Conservation (phyloP, 768 basidiomycete genomes). For the Suillus subalutaceus region DNA sequence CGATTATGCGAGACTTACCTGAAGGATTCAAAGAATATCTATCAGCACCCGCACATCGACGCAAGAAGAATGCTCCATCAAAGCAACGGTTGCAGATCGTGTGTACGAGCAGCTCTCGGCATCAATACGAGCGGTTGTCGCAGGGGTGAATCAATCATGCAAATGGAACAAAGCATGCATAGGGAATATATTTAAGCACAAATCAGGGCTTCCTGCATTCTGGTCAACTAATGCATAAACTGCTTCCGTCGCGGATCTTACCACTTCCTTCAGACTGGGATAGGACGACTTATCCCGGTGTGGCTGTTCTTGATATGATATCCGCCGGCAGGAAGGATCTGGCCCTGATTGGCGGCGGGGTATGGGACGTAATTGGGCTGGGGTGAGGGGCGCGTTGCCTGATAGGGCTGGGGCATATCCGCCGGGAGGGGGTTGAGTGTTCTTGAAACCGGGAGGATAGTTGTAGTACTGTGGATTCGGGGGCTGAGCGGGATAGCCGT, state of each 20-base stretch:
- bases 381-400: conserved; percentile 14
- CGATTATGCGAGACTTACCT: not conserved
- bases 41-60: not conserved
- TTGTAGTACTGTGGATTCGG: conserved; percentile 12
- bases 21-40: not conserved
- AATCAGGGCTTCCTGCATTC: not conserved
- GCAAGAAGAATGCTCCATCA: not conserved
- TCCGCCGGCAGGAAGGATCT: conserved; percentile 12
- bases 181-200: not conserved
- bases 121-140: conserved; percentile 3
- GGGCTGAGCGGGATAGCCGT: conserved; percentile 5
- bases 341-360: conserved; percentile 20
- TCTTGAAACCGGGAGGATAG: conserved; percentile 3
- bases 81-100: not conserved
- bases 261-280: conserved; percentile 8
- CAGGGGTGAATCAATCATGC: conserved; percentile 7
- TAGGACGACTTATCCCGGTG: conserved; percentile 2
- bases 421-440: conserved; percentile 10
- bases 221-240: not conserved
- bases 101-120: not conserved
- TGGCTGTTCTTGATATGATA: conserved; percentile 20
- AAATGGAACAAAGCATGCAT: not conserved
- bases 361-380: conserved; percentile 22
- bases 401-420: conserved; percentile 15
- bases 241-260: not conserved